Evolutionary conservation across 1,284 basidiomycete genomes (phyloP).

Genomic region (Irpex lacteus): DNA sequence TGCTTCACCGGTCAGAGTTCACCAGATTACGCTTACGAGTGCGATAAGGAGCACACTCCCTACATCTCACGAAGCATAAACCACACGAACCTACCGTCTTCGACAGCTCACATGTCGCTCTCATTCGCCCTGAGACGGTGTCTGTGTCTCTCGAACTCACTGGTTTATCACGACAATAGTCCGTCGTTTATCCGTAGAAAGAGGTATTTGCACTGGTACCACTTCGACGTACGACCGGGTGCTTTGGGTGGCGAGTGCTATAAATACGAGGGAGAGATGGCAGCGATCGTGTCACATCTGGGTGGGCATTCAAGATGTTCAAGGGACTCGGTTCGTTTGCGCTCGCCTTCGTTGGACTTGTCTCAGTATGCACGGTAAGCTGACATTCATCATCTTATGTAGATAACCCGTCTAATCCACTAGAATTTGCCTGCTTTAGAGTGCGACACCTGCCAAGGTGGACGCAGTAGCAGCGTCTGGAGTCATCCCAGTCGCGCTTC

Average conservation of each 20-base stretch:
- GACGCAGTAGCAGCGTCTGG: neutral
- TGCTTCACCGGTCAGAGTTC: too few species aligned
- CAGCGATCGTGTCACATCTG: neutral
- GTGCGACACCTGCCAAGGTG: neutral
- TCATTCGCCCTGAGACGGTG: neutral
- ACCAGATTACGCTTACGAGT: too few species aligned
- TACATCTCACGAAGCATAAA: neutral
- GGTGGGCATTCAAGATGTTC: neutral
- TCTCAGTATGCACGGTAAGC: neutral
- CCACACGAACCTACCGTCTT: neutral
- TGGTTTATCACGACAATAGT: neutral
- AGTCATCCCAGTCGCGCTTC: constrained; percentile 15
- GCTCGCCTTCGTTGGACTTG: neutral
- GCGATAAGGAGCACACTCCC: neutral
- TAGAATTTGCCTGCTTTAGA: neutral
- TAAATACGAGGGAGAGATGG: neutral
- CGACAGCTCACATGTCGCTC: neutral
- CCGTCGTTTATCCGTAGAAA: neutral
- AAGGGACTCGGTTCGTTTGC: neutral
- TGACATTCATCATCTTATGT: neutral
- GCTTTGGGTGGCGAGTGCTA: neutral
- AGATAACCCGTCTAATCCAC: neutral
- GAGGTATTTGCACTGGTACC: neutral
- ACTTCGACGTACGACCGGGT: neutral
- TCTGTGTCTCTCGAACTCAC: neutral